Evolutionary conservation across 2,329 filamentous ascomycete genomes (phyloP).

Genomic region (Sclerotinia subarctica): DNA sequence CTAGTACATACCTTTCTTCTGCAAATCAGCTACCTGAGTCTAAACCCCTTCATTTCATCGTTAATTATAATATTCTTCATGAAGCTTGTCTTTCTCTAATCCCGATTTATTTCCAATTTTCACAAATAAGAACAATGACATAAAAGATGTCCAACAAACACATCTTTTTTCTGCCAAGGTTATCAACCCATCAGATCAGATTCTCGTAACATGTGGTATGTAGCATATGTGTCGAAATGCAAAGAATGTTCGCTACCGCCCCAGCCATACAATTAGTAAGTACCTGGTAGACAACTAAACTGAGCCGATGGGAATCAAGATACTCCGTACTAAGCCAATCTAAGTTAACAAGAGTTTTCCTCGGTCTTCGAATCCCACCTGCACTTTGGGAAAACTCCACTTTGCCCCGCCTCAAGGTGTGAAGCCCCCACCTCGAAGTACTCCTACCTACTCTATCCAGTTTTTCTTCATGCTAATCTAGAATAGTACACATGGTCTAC

Average conservation of each 20-base stretch:
- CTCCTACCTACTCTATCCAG: constrained; percentile 9
- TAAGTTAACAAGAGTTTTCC: not conserved
- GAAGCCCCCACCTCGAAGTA: not conserved
- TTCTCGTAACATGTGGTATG: not conserved
- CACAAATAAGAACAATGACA: no score
- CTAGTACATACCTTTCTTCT: not conserved
- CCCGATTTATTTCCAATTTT: not conserved
- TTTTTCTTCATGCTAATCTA: constrained; percentile 6
- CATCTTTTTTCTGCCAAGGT: not conserved
- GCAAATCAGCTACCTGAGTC: not conserved
- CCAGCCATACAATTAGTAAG: not conserved
- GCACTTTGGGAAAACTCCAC: not conserved
- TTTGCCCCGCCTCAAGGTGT: constrained; percentile 4
- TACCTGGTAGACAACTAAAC: not conserved
- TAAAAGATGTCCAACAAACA: not conserved
- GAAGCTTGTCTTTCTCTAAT: not conserved
- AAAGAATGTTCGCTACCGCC: not conserved
- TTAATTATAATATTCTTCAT: not conserved
- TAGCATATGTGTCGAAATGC: not conserved
- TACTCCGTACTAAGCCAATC: not conserved
- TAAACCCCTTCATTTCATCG: not conserved
- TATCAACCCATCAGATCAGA: not conserved
- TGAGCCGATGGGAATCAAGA: not conserved
- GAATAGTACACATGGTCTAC: not conserved
- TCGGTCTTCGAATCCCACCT: not conserved